Percentiles rank a stretch among this genome's conserved stretches.
Conservation (phyloP, 164 flowering plant species). For the Vitis amurensis region DNA sequence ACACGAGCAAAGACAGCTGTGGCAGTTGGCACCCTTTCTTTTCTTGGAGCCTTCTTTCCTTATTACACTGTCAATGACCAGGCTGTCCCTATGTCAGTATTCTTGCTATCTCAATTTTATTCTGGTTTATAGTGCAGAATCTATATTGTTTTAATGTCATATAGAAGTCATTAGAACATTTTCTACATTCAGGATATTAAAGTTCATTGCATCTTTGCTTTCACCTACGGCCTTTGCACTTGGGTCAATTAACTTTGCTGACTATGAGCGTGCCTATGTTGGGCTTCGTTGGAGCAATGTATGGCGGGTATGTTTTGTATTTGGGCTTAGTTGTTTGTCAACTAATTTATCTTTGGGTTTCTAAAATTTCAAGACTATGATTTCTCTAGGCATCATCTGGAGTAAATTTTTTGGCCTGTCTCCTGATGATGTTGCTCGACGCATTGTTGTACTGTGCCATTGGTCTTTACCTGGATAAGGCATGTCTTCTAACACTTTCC, state of each 20-base stretch:
- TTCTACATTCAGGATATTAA: slow-evolving; percentile 58
- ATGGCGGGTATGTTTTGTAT: slow-evolving; percentile 68
- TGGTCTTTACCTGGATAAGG: slow-evolving; percentile 95
- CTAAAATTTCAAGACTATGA: slow-evolving; percentile 3
- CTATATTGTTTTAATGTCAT: not conserved
- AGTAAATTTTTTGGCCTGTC: slow-evolving; percentile 83
- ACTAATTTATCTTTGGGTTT: slow-evolving; percentile 2
- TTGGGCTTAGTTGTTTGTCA: not conserved
- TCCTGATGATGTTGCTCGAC: slow-evolving; percentile 89
- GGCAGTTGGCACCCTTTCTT: slow-evolving; percentile 96
- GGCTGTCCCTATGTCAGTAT: slow-evolving; percentile 74
- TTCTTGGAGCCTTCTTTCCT: slow-evolving; percentile 94
- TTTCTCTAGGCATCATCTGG: slow-evolving; percentile 85
- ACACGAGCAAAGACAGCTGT: slow-evolving; percentile 96
- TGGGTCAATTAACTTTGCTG: slow-evolving; percentile 93
- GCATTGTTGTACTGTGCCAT: slow-evolving; percentile 66
- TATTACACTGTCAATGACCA: slow-evolving; percentile 89
- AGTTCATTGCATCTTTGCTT: slow-evolving; percentile 82
- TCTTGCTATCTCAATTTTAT: slow-evolving; percentile 7
- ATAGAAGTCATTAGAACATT: not conserved
- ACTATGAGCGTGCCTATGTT: slow-evolving; percentile 98
- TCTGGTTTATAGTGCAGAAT: slow-evolving; percentile 8
- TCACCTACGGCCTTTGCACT: slow-evolving; percentile 98
- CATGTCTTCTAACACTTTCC: slow-evolving; percentile 21
- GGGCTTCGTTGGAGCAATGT: slow-evolving; percentile 98